Conservation (phyloP, 768 basidiomycete species). For the Psilocybe azurescens region DNA sequence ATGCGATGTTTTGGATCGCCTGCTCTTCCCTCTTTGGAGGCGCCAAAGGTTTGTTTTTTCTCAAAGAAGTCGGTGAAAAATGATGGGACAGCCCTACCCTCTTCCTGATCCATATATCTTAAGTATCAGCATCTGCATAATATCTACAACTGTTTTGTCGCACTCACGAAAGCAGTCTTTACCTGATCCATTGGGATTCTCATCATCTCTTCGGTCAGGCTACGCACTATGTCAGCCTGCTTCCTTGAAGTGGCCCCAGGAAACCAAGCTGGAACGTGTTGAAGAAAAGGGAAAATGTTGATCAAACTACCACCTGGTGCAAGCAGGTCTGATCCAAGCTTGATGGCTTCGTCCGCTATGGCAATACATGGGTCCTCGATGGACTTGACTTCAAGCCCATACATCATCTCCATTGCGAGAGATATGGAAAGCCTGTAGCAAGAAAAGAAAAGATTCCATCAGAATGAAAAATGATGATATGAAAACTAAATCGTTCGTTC, state of each 20-base stretch:
- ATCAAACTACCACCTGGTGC: slow-evolving; percentile 12
- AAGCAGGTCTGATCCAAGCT: slow-evolving; percentile 24
- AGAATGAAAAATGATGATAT: not conserved
- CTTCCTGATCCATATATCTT: not conserved
- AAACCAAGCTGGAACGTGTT: slow-evolving; percentile 5
- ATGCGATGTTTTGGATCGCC: slow-evolving; percentile 11
- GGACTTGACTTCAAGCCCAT: slow-evolving; percentile 21
- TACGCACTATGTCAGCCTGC: not conserved
- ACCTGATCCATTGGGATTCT: slow-evolving; percentile 16
- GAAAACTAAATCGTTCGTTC: not conserved
- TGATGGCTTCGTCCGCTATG: slow-evolving; percentile 35
- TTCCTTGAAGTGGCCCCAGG: not conserved
- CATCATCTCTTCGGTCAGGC: slow-evolving; percentile 11
- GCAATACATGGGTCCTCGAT: slow-evolving; percentile 22
- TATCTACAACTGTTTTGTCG: not conserved
- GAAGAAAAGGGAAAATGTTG: slow-evolving; percentile 19
- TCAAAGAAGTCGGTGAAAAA: slow-evolving; percentile 17
- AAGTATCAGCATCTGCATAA: not conserved
- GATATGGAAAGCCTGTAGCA: slow-evolving; percentile 14
- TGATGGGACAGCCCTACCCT: slow-evolving; percentile 14
- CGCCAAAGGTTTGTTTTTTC: not conserved
- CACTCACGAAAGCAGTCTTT: slow-evolving; percentile 8
- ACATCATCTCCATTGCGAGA: slow-evolving; percentile 22
- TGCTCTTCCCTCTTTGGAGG: slow-evolving; percentile 7
- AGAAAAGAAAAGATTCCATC: too few relatives aligned